A percentile compares a stretch with the other conserved stretches of the same genome.
Conservation (phyloP, 2,329 filamentous ascomycete genomes). For the Exserohilum rostratum region DNA sequence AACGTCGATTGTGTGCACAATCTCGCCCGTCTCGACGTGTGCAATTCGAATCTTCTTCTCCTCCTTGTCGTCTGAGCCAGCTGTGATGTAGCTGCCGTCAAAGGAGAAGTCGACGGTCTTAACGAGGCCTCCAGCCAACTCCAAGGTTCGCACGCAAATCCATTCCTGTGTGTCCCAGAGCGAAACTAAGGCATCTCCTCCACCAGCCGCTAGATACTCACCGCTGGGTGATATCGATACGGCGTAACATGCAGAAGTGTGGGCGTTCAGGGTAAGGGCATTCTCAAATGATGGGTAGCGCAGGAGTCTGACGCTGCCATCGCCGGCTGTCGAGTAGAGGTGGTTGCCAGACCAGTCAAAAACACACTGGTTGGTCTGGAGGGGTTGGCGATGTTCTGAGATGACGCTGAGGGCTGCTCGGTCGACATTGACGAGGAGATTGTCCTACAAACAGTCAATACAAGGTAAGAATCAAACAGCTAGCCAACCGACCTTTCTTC, state of each 20-base stretch:
- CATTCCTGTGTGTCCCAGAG: constrained; percentile 80
- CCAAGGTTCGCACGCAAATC: constrained; percentile 75
- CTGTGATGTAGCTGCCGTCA: constrained; percentile 76
- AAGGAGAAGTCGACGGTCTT: constrained; percentile 77
- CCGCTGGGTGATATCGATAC: constrained; percentile 74
- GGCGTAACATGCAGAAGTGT: constrained; percentile 74
- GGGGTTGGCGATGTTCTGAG: constrained; percentile 64
- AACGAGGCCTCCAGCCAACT: constrained; percentile 71
- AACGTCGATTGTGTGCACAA: constrained; percentile 74
- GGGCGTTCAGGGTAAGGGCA: constrained; percentile 68
- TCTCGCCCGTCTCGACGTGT: constrained; percentile 75
- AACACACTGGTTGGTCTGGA: constrained; percentile 73
- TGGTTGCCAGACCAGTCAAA: constrained; percentile 77
- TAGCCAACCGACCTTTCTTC: constrained; percentile 66
- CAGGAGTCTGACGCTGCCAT: constrained; percentile 73
- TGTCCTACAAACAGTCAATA: constrained; percentile 54
- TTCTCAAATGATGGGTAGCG: constrained; percentile 53
- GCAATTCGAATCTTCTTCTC: constrained; percentile 71
- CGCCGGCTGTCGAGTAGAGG: constrained; percentile 72
- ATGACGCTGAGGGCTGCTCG: constrained; percentile 63
- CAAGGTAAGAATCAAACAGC: neutral
- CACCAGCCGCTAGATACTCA: constrained; percentile 74
- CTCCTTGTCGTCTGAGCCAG: constrained; percentile 77
- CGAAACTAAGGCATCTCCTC: constrained; percentile 75
- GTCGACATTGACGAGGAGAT: constrained; percentile 67